phyloP scores from a whole-genome alignment of 495 filamentous ascomycete species.

The Podospora tetraspora region DNA sequence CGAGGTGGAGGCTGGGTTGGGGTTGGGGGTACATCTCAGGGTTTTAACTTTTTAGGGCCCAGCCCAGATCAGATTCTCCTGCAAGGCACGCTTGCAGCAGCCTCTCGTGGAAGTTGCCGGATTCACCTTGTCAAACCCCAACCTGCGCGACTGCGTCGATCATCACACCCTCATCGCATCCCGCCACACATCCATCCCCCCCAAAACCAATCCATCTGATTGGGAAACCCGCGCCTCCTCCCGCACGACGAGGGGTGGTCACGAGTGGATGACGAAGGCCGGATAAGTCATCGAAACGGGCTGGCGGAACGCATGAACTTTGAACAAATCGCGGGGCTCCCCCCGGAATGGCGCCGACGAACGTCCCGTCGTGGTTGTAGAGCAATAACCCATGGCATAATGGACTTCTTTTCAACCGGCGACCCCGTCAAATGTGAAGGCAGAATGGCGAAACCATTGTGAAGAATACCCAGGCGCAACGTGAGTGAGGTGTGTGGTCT shows the following conservation, averaged over 20 bases:
- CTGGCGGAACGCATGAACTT: slow-evolving; percentile 3
- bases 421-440: background rate
- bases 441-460: background rate
- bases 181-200: background rate
- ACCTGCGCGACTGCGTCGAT: background rate
- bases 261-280: background rate
- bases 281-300: slow-evolving; percentile 1
- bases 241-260: slow-evolving; percentile 1
- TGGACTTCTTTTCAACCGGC: background rate
- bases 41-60: background rate
- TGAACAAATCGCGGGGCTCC: background rate
- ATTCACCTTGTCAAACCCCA: background rate
- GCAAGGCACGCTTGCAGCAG: background rate
- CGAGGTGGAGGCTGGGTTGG: background rate
- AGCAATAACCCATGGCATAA: background rate
- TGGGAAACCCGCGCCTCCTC: slow-evolving; percentile 4
- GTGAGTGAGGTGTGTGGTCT: background rate
- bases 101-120: background rate
- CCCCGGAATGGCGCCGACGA: background rate
- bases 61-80: background rate
- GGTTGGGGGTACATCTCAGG: too few species aligned
- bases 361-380: background rate
- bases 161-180: background rate
- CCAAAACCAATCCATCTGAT: slow-evolving; percentile 8
- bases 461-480: background rate